Evolutionary conservation across 345 rosid genomes (phyloP).

Genomic region (Dimocarpus longan): DNA sequence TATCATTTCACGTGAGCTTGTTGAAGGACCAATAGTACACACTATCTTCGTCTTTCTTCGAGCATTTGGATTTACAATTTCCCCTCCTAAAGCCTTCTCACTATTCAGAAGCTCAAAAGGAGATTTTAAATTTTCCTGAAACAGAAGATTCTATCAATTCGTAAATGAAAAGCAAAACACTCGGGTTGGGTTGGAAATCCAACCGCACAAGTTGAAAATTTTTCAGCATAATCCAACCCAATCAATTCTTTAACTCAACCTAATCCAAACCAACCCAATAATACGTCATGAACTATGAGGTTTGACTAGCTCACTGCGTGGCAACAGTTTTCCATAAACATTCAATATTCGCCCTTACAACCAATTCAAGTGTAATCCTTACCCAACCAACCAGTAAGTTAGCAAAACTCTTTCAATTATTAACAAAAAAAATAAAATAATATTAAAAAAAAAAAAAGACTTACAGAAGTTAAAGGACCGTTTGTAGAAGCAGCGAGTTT

Average conservation of each 20-base stretch:
- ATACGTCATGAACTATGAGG: no score
- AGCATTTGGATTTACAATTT: conserved; percentile 35
- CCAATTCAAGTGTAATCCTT: no score
- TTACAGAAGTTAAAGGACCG: conserved; percentile 50
- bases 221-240: no score
- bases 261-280: no score
- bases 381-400: no score
- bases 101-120: conserved; percentile 34
- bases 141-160: not conserved
- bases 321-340: no score
- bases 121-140: conserved; percentile 49
- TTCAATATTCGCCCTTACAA: no score
- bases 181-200: no score
- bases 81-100: conserved; percentile 32
- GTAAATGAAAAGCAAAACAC: not conserved
- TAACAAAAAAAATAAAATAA: not conserved
- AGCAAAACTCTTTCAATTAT: not conserved
- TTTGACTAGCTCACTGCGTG: no score
- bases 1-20: conserved; percentile 93
- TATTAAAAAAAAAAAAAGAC: conserved; percentile 18
- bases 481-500: conserved; percentile 33
- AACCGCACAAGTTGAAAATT: no score
- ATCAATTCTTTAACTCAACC: no score
- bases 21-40: conserved; percentile 93
- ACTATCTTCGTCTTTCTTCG: conserved; percentile 88